Conservation (phyloP, 2,329 filamentous ascomycete genomes). For the Monilinia fructigena region DNA sequence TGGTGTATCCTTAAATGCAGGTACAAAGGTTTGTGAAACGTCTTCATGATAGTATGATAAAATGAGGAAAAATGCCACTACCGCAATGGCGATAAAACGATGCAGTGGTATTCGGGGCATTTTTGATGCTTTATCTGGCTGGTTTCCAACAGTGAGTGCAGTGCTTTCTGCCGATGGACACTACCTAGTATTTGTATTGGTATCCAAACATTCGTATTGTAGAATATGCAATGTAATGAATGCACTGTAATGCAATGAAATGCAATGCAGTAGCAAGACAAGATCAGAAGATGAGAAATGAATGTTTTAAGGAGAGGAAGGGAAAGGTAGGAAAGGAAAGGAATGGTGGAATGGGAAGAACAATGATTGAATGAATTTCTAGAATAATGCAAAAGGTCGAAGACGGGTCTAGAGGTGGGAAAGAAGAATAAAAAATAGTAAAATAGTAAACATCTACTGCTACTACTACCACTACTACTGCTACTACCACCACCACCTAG, state of each 20-base stretch:
- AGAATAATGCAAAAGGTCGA: not conserved
- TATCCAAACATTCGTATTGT: not conserved
- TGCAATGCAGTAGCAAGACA: slow-evolving; percentile 4
- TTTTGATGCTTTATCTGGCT: slow-evolving; percentile 5
- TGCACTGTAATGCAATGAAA: not conserved
- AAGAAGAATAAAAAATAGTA: not conserved
- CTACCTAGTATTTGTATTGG: not conserved
- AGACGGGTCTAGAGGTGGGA: not conserved
- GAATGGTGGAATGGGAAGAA: not conserved
- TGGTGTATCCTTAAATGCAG: slow-evolving; percentile 17
- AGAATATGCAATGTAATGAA: not conserved
- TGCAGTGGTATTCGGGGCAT: slow-evolving; percentile 22
- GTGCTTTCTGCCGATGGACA: not conserved
- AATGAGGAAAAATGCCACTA: slow-evolving; percentile 12
- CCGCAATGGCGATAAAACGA: slow-evolving; percentile 16
- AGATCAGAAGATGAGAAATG: slow-evolving; percentile 3
- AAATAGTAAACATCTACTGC: not conserved
- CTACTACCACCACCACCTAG: too few species aligned
- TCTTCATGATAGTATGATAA: slow-evolving; percentile 20
- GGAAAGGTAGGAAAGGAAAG: not conserved
- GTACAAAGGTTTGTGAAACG: slow-evolving; percentile 12
- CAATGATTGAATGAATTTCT: not conserved
- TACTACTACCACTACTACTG: too few species aligned
- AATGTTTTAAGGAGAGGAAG: not conserved
- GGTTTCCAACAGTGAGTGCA: not conserved